Base-by-base conservation (phyloP, 1,139 yeast species). In the Pichia kudriavzevii region DNA sequence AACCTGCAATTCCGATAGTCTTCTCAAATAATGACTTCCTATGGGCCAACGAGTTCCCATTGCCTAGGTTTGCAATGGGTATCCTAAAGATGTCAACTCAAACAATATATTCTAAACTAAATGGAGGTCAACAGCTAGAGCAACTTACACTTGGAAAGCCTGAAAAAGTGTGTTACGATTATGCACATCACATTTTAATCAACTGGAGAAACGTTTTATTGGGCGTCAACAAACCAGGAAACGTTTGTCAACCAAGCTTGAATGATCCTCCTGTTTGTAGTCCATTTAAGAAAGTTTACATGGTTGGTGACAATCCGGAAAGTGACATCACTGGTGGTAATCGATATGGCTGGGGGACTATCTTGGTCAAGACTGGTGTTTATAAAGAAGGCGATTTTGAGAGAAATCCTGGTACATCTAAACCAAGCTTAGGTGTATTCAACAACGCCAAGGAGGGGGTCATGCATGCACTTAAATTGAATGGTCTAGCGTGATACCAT, bases 221-320 rank as follows among this genome's bases (percentile, higher is more conserved):
- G 41, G 50, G 34, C 42, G 52, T 44, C 25, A 41, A 45, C 20
- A 32, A 36, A 3, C 38, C 46, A 7, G 43, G 45, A 13, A 45
- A 50, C 6, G 59, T 60, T 22, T 47, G 60, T 23, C 51, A 62
- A 34, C 75, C 75, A 1, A 52, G 50, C 20, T 55, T 71, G 39
- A 46, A 48, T 26, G 45, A 39, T 15, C 46, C 60, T 4, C 74
- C 73, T 2, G 36, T 36, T 9, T 35, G 45, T 12, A 51, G 66
- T 7, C 74, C 75, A 4, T 75, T 75, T 45, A 58, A 63, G 18
- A 60, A 67, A 23, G 79, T 88, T 2, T 88, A 69, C 60, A 91
- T 91, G 98, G 83, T 91, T 22, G 97, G 97, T 19, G 98, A 91
- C 58, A 91, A 91, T 56, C 97, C 96, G 4, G 91, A 79, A 21